Percentiles rank a stretch among this genome's conserved stretches.
phyloP scores from a whole-genome alignment of 805 yeast species.

The Maudiozyma pseudohumilis region DNA sequence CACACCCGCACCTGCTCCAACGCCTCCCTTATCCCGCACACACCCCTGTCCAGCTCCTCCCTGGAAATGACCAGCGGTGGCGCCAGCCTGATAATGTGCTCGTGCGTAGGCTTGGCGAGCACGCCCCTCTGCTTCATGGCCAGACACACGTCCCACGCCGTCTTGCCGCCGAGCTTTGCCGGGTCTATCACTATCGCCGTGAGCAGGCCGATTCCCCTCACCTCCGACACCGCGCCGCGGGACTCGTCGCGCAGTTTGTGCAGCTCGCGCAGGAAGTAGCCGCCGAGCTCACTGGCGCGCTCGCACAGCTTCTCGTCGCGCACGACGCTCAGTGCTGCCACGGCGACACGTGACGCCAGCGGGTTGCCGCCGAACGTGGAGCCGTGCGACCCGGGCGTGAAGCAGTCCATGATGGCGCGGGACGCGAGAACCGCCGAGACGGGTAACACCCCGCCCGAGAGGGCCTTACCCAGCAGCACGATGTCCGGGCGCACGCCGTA shows the following conservation, averaged over 20 bases:
- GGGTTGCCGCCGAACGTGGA: constrained; percentile 98
- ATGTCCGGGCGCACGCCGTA: constrained; percentile 79
- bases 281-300: constrained; percentile 66
- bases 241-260: constrained; percentile 42
- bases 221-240: constrained; percentile 46
- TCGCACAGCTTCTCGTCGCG: constrained; percentile 78
- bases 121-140: constrained; percentile 83
- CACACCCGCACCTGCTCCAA: no score
- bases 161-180: constrained; percentile 70
- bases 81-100: constrained; percentile 88
- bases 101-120: constrained; percentile 94
- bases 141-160: constrained; percentile 94
- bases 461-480: constrained; percentile 84
- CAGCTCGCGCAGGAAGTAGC: constrained; percentile 52
- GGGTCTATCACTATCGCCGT: constrained; percentile 89
- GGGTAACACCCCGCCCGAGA: constrained; percentile 90
- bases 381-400: constrained; percentile 95
- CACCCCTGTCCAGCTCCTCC: constrained; percentile 76
- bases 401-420: constrained; percentile 77
- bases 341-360: constrained; percentile 82
- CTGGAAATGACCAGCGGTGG: constrained; percentile 90
- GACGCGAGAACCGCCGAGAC: constrained; percentile 87
- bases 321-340: constrained; percentile 87
- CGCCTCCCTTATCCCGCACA: constrained; percentile 50
- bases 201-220: constrained; percentile 78